Percentiles rank a stretch among this genome's conserved stretches.
Conservation (phyloP, 2,329 filamentous ascomycete genomes). For the Ilyonectria sp. region DNA sequence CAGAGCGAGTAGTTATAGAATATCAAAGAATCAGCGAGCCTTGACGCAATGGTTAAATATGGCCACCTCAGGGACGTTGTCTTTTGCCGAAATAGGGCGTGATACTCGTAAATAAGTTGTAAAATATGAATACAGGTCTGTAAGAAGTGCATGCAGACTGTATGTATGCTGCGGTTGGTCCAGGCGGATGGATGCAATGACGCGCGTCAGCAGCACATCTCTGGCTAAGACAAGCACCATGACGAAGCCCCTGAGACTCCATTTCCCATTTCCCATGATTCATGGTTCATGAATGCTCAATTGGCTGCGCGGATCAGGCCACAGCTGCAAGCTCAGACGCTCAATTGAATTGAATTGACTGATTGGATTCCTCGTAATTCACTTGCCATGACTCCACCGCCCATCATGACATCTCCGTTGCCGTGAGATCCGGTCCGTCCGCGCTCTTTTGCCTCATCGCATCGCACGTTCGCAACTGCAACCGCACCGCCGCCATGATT, state of each 20-base stretch:
- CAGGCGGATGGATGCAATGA: constrained; percentile 6
- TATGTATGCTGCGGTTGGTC: neutral
- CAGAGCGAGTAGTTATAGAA: neutral
- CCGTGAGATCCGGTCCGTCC: neutral
- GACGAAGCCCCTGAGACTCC: neutral
- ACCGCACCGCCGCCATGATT: constrained; percentile 55
- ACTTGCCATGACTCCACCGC: constrained; percentile 14
- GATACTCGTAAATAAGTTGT: too few relatives aligned
- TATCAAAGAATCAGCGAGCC: neutral
- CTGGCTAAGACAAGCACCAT: neutral
- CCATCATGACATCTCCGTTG: constrained; percentile 26
- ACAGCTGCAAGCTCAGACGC: constrained; percentile 10
- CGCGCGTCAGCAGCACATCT: constrained; percentile 4
- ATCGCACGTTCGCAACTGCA: neutral
- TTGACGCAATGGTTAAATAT: too few relatives aligned
- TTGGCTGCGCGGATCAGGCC: constrained; percentile 4
- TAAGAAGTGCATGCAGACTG: too few relatives aligned
- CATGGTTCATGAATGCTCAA: neutral
- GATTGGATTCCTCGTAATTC: neutral
- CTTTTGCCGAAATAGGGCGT: too few relatives aligned
- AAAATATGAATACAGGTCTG: too few relatives aligned
- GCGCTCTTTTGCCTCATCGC: neutral
- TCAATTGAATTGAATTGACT: neutral
- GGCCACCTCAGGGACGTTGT: neutral
- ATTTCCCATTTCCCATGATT: neutral